phyloP scores from a whole-genome alignment of 2,329 filamentous ascomycete species.

The Corniculantispora saksenae region DNA sequence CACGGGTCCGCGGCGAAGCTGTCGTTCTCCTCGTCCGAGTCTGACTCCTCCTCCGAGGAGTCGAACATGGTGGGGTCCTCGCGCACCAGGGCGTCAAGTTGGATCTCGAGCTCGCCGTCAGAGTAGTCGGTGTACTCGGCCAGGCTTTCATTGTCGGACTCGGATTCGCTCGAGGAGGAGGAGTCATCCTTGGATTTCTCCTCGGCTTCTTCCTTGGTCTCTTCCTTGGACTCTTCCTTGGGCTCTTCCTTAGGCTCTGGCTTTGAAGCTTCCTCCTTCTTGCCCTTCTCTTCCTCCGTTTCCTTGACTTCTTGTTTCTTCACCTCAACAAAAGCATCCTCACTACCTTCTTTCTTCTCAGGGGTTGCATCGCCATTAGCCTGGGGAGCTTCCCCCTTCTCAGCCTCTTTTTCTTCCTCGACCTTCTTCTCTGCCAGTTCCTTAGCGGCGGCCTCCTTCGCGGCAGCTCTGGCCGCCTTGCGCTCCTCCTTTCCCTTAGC shows the following conservation, averaged over 20 bases:
- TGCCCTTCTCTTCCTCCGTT: slow-evolving; percentile 20
- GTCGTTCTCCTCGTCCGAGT: slow-evolving; percentile 8
- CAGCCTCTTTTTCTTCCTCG: slow-evolving; percentile 24
- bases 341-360: slow-evolving; percentile 38
- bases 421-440: not conserved
- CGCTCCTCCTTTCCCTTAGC: not conserved
- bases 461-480: not conserved
- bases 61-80: slow-evolving; percentile 2
- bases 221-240: slow-evolving; percentile 18
- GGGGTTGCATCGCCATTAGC: slow-evolving; percentile 20
- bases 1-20: slow-evolving; percentile 60
- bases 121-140: slow-evolving; percentile 42
- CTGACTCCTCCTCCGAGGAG: not conserved
- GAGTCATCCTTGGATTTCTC: not conserved
- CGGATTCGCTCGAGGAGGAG: slow-evolving; percentile 21
- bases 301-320: not conserved
- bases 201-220: not conserved
- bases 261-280: slow-evolving; percentile 35
- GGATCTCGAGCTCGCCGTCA: slow-evolving; percentile 41
- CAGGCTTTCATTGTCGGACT: slow-evolving; percentile 26
- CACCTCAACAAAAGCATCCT: slow-evolving; percentile 19
- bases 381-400: slow-evolving; percentile 23
- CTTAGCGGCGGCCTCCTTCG: slow-evolving; percentile 5
- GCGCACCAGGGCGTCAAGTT: slow-evolving; percentile 21
- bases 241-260: not conserved